Percentiles rank a stretch among this genome's conserved stretches.
Evolutionary conservation across 2,329 filamentous ascomycete species (phyloP).

Genomic region (Hymenoscyphus repandus): DNA sequence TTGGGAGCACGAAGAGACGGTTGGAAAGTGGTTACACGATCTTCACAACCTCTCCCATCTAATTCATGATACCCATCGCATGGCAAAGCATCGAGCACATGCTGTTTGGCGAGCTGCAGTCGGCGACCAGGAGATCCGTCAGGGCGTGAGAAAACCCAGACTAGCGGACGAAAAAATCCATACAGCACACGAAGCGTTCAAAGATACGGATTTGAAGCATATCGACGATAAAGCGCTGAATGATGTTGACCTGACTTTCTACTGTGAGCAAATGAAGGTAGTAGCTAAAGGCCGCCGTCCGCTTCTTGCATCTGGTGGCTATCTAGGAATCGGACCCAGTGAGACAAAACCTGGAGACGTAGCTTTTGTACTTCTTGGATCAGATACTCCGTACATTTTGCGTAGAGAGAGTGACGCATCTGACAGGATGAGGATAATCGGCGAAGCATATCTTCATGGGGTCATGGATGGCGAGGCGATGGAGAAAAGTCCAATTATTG

Average conservation of each 20-base stretch:
- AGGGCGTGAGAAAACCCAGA: slow-evolving; percentile 10
- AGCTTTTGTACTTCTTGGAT: slow-evolving; percentile 9
- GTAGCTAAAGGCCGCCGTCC: slow-evolving; percentile 9
- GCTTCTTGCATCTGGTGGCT: background rate
- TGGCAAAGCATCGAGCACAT: background rate
- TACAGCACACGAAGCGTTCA: slow-evolving; percentile 3
- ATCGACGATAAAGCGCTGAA: slow-evolving; percentile 6
- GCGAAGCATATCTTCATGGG: no score
- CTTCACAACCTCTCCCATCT: slow-evolving; percentile 7
- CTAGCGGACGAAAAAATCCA: slow-evolving; percentile 8
- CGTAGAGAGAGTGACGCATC: slow-evolving; percentile 1
- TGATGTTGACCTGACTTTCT: slow-evolving; percentile 8
- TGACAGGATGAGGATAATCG: no score
- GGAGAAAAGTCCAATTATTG: no score
- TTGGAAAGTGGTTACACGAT: slow-evolving; percentile 11
- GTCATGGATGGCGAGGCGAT: no score
- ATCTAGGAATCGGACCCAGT: slow-evolving; percentile 11
- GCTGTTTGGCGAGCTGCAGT: slow-evolving; percentile 12
- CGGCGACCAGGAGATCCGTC: slow-evolving; percentile 11
- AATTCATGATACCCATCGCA: background rate
- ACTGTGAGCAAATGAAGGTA: slow-evolving; percentile 5
- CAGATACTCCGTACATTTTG: slow-evolving; percentile 9
- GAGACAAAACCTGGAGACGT: slow-evolving; percentile 11
- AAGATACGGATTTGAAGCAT: slow-evolving; percentile 2
- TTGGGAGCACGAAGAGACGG: slow-evolving; percentile 5